Evolutionary conservation across 176 grass and related monocot species (phyloP).

Genomic region (Oryza nivara): DNA sequence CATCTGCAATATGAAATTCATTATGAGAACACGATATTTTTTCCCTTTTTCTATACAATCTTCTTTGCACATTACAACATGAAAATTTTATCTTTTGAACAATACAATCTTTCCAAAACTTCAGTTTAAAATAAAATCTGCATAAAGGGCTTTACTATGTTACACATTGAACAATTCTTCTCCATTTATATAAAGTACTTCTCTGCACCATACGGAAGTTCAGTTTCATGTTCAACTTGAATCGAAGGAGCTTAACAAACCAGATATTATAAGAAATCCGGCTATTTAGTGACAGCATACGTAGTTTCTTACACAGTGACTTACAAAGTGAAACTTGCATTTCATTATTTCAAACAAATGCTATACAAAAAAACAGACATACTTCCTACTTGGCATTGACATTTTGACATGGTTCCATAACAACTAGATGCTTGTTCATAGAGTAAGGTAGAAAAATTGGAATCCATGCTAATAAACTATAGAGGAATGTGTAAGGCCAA

Average conservation of each 20-base stretch:
- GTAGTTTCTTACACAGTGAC: background rate
- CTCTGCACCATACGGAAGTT: background rate
- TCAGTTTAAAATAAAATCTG: background rate
- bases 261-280: background rate
- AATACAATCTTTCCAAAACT: background rate
- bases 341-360: slow-evolving; percentile 6
- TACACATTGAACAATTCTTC: background rate
- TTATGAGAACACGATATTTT: background rate
- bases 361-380: background rate
- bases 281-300: background rate
- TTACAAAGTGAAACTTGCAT: slow-evolving; percentile 14
- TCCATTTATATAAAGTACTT: slow-evolving; percentile 15
- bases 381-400: slow-evolving; percentile 9
- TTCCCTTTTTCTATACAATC: background rate
- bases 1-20: slow-evolving; percentile 60
- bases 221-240: background rate
- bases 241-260: background rate
- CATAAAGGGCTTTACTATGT: background rate
- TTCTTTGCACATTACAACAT: background rate
- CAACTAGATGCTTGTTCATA: slow-evolving; percentile 17
- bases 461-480: background rate
- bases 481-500: slow-evolving; percentile 1
- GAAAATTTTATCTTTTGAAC: slow-evolving; percentile 14
- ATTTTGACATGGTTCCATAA: background rate
- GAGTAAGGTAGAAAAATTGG: background rate